A percentile compares a stretch with the other conserved stretches of the same genome.
These are phyloP conservation scores for Amylostereum areolatum DNA, from an alignment of 1,284 basidiomycete genomes.

Conservation along the genomic window DNA sequence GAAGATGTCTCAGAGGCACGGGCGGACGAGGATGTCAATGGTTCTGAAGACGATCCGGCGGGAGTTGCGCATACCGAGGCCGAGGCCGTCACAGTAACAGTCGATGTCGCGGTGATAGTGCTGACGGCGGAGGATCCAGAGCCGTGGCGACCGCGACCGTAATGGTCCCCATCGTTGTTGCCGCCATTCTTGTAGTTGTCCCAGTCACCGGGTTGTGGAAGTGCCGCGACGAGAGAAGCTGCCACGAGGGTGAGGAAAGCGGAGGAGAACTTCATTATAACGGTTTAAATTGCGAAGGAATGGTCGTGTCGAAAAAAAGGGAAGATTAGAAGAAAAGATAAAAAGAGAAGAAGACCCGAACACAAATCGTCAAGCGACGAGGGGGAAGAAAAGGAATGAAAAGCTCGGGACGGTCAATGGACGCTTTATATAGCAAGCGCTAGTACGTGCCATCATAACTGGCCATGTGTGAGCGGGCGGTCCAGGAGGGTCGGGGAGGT, in stretches of 20 bases:
- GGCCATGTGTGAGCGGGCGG: too few species aligned
- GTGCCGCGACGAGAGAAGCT: background rate
- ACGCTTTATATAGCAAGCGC: too few species aligned
- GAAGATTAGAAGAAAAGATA: background rate
- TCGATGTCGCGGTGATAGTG: background rate
- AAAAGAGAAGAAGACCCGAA: background rate
- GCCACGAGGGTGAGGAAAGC: background rate
- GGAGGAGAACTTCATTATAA: background rate
- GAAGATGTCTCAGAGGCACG: background rate
- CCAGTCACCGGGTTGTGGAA: background rate
- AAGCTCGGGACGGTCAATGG: too few species aligned
- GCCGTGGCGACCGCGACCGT: background rate
- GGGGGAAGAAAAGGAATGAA: background rate
- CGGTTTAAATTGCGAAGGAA: background rate
- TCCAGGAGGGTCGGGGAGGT: too few species aligned
- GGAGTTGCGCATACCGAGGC: background rate
- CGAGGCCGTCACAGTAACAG: background rate
- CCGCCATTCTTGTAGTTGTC: background rate
- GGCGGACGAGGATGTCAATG: background rate
- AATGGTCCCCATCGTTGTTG: background rate
- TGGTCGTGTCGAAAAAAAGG: background rate
- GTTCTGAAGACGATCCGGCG: background rate
- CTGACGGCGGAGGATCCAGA: background rate
- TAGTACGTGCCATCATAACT: too few species aligned
- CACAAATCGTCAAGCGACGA: background rate